Percentiles rank a stretch among this genome's conserved stretches.
phyloP scores from a whole-genome alignment of 139 green algal genomes.

The Coccomyxa sp. region DNA sequence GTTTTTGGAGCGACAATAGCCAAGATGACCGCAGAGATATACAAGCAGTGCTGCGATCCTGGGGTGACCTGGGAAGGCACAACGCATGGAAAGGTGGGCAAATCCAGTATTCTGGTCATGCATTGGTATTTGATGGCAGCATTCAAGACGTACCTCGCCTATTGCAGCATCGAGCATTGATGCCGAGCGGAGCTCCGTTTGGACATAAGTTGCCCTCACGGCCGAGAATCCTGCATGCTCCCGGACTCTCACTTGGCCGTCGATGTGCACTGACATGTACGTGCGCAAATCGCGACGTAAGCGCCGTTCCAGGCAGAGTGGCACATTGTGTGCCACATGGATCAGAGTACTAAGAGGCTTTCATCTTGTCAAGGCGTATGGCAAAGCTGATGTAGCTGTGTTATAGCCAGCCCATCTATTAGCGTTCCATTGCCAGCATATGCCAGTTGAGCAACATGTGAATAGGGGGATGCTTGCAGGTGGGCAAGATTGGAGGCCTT shows the following conservation, averaged over 20 bases:
- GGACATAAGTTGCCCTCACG: neutral
- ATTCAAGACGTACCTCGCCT: neutral
- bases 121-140: neutral
- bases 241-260: neutral
- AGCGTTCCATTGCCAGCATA: too few relatives aligned
- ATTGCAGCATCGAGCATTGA: neutral
- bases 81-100: neutral
- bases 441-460: too few relatives aligned
- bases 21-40: too few relatives aligned
- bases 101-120: neutral
- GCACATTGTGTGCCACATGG: too few relatives aligned
- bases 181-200: neutral
- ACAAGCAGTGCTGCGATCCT: conserved; percentile 10
- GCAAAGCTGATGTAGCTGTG: too few relatives aligned
- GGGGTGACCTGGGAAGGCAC: neutral
- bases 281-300: too few relatives aligned
- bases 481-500: neutral
- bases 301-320: too few relatives aligned
- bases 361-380: too few relatives aligned
- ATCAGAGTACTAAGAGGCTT: too few relatives aligned
- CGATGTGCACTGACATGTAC: too few relatives aligned
- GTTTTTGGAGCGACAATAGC: too few relatives aligned
- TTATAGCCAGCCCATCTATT: too few relatives aligned
- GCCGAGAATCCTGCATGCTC: neutral
- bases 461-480: neutral